phyloP scores from a whole-genome alignment of 2,329 filamentous ascomycete genomes.

The Annulohypoxylon truncatum region DNA sequence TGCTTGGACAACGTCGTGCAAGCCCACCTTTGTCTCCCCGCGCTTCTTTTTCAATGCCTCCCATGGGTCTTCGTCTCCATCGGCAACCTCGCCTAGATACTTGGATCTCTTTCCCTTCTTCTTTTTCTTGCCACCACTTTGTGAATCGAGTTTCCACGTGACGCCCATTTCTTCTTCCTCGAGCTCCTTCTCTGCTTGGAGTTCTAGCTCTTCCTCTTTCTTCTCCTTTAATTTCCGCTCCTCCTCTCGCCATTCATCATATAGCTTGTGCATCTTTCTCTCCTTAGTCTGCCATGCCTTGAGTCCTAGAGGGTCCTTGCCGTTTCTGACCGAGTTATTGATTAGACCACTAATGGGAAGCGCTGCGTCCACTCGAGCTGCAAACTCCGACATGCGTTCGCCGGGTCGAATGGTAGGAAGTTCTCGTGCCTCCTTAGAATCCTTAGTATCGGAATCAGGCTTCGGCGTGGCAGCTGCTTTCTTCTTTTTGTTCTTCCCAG shows the following conservation, averaged over 20 bases:
- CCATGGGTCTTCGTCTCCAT: constrained; percentile 79
- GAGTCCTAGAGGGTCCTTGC: constrained; percentile 72
- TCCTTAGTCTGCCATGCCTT: constrained; percentile 82
- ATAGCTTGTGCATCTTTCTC: constrained; percentile 82
- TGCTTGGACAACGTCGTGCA: constrained; percentile 75
- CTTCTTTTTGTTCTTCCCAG: constrained; percentile 50
- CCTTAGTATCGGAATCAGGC: constrained; percentile 34
- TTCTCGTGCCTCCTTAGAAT: constrained; percentile 47
- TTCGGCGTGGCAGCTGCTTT: constrained; percentile 37
- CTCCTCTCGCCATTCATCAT: constrained; percentile 80
- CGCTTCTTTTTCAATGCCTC: constrained; percentile 75
- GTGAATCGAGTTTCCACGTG: constrained; percentile 59
- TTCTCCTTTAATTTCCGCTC: constrained; percentile 72
- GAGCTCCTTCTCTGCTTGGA: constrained; percentile 71
- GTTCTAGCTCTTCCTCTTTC: constrained; percentile 73
- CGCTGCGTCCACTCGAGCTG: constrained; percentile 83
- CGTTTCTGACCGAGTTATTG: constrained; percentile 69
- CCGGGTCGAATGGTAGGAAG: constrained; percentile 81
- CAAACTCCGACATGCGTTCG: constrained; percentile 85
- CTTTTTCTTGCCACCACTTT: constrained; percentile 58
- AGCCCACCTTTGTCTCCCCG: constrained; percentile 63
- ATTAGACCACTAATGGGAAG: constrained; percentile 80
- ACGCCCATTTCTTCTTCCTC: constrained; percentile 67
- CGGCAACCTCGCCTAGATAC: constrained; percentile 57
- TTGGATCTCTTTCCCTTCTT: constrained; percentile 57